These are phyloP conservation scores for Starmera stellimalicola DNA, from an alignment of 1,139 yeast species.

Conservation along the genomic window DNA sequence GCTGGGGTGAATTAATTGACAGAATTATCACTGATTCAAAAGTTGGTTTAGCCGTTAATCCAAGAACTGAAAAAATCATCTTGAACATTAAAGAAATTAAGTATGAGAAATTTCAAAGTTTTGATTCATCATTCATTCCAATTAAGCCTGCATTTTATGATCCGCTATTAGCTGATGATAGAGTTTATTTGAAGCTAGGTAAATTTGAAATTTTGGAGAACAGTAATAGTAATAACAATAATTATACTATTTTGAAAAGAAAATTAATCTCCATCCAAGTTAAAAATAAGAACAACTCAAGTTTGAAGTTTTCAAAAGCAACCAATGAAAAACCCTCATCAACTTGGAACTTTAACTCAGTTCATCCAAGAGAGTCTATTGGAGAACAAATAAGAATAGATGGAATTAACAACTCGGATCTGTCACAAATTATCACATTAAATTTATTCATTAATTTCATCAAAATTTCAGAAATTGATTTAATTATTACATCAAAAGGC, in stretches of 20 bases:
- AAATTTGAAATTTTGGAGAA: constrained; percentile 27
- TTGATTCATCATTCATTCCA: constrained; percentile 36
- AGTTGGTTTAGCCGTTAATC: constrained; percentile 74
- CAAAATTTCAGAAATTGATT: constrained; percentile 10
- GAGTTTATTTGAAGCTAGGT: constrained; percentile 50
- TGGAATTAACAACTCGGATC: constrained; percentile 34
- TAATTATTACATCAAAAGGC: constrained; percentile 20
- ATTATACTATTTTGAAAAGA: constrained; percentile 23
- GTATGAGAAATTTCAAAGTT: constrained; percentile 38
- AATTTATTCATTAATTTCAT: constrained; percentile 51
- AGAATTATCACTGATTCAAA: constrained; percentile 70
- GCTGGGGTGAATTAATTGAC: constrained; percentile 87
- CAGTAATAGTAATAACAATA: background rate
- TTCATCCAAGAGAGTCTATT: constrained; percentile 60
- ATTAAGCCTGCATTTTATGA: constrained; percentile 57
- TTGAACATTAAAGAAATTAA: constrained; percentile 69
- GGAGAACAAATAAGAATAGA: constrained; percentile 61
- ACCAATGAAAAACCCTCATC: constrained; percentile 48
- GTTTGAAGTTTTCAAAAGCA: constrained; percentile 53
- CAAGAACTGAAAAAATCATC: constrained; percentile 66
- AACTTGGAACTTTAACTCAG: constrained; percentile 73
- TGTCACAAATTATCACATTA: constrained; percentile 47
- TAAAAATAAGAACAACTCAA: constrained; percentile 27
- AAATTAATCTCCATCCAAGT: constrained; percentile 22
- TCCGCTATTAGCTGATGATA: constrained; percentile 52